Evolutionary conservation across 257 asterid genomes (phyloP).

Genomic region (Nicotiana undulata): DNA sequence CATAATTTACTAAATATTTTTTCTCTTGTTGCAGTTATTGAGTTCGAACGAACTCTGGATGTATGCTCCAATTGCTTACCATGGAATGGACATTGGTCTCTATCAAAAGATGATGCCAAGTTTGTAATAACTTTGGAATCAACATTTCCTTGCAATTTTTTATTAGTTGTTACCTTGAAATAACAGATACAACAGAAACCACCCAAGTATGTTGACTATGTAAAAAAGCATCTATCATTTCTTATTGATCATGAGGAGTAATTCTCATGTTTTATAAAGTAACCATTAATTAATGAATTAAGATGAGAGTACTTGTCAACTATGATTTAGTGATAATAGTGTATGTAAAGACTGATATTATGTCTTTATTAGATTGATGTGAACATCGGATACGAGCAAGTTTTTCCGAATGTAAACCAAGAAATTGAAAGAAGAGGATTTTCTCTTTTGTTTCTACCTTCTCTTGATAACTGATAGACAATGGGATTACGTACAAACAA

Average conservation of each 20-base stretch:
- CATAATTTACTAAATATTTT: background rate
- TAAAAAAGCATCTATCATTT: slow-evolving; percentile 13
- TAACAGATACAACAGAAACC: background rate
- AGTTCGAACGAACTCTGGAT: slow-evolving; percentile 90
- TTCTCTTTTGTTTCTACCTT: background rate
- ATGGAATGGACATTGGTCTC: slow-evolving; percentile 71
- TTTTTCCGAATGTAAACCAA: background rate
- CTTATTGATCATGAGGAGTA: slow-evolving; percentile 17
- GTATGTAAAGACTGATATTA: too few species aligned
- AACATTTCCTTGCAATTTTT: slow-evolving; percentile 11
- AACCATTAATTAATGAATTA: too few species aligned
- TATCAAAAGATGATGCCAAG: slow-evolving; percentile 42
- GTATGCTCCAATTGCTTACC: slow-evolving; percentile 91
- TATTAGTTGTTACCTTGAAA: background rate
- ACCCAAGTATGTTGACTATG: slow-evolving; percentile 13
- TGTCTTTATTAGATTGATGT: too few species aligned
- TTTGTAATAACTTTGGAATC: slow-evolving; percentile 11
- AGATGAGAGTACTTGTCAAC: too few species aligned
- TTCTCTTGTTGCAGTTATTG: slow-evolving; percentile 41
- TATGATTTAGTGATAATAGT: too few species aligned
- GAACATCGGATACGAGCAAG: too few species aligned
- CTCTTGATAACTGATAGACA: background rate
- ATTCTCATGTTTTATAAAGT: slow-evolving; percentile 17
- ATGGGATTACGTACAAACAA: background rate
- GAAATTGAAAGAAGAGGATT: background rate